Base-by-base conservation (phyloP, 257 asterid genomes). In the Nicotiana attenuata region DNA sequence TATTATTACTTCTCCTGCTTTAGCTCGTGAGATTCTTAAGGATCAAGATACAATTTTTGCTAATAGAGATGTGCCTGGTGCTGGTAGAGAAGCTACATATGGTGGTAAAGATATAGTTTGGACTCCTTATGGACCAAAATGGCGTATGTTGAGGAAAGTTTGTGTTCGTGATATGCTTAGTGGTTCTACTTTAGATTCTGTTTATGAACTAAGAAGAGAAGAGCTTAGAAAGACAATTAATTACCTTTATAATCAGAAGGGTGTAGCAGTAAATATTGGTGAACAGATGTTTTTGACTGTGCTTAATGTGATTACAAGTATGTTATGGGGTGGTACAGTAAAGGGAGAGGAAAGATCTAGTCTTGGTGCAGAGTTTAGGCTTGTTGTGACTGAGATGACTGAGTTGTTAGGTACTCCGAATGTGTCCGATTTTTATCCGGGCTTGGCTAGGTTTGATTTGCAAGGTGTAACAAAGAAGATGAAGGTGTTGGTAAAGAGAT, bases 301-400 rank as follows among this genome's bases (percentile, higher is more conserved):
- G 57, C 33, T 94, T 88, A 94, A 94, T 38, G 98, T 94, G 90
- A 88, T 91, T 11, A 94, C 97, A 1, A 85, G 86, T 47, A 94
- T 91, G 97, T 7, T 94, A 77, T 94, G 97, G 98, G 98, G 98
- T 8, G 95, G 93, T 3, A 86, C 92, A 7, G 84, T 91, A 56
- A 67, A 83, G 85, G 97, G 90, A 11, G 91, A 80, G 35, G 91
- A 92, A 35, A 78, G 93, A 85, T 92, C 85, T 3, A 86, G 76
- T 9, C 71, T 90, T 5, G 97, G 91, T 5, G 81, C 91, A 0
- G 96, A 94, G 86, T 94, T 94, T 53, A 87, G 90, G 86, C 80
- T 81, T 41, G 88, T 86, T 13, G 95, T 94, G 2, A 73, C 85
- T 0, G 95, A 82, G 73, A 89, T 94, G 69, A 91, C 93, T 7